A percentile compares a stretch with the other conserved stretches of the same genome.
These are phyloP conservation scores for Chaetomium fimeti DNA, from an alignment of 495 filamentous ascomycete genomes.

Conservation along the genomic window DNA sequence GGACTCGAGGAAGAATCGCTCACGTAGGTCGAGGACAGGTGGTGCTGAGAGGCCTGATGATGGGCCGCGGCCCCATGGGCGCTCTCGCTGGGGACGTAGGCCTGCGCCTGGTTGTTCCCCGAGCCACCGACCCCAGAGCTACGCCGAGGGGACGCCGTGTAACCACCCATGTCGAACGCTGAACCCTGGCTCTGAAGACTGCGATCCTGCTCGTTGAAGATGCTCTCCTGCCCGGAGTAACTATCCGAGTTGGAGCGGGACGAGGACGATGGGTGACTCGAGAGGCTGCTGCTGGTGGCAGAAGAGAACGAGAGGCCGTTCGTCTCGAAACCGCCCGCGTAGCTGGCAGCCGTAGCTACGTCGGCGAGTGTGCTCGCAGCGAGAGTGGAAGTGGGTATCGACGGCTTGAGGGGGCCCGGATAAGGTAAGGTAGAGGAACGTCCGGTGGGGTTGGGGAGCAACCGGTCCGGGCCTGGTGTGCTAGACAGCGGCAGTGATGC, in stretches of 20 bases:
- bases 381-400: background rate
- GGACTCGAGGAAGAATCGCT: background rate
- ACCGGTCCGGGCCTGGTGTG: constrained; percentile 34
- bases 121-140: constrained; percentile 23
- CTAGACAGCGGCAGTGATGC: constrained; percentile 38
- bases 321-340: constrained; percentile 23
- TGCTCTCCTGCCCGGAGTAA: constrained; percentile 17
- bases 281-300: background rate
- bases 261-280: constrained; percentile 15
- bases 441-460: constrained; percentile 40
- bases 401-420: constrained; percentile 29
- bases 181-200: constrained; percentile 20
- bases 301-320: constrained; percentile 20
- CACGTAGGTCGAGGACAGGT: background rate
- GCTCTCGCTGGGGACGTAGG: constrained; percentile 32
- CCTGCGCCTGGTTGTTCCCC: constrained; percentile 5
- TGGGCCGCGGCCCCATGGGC: constrained; percentile 14
- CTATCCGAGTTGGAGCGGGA: constrained; percentile 26
- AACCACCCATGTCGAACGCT: constrained; percentile 25
- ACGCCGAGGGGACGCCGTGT: constrained; percentile 28
- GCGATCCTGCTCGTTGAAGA: constrained; percentile 14
- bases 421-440: constrained; percentile 34
- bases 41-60: constrained; percentile 2
- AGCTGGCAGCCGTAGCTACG: constrained; percentile 28
- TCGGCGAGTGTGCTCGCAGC: constrained; percentile 28